These are phyloP conservation scores for Ascocoryne sarcoides DNA, from an alignment of 2,329 filamentous ascomycete species.

Conservation along the genomic window DNA sequence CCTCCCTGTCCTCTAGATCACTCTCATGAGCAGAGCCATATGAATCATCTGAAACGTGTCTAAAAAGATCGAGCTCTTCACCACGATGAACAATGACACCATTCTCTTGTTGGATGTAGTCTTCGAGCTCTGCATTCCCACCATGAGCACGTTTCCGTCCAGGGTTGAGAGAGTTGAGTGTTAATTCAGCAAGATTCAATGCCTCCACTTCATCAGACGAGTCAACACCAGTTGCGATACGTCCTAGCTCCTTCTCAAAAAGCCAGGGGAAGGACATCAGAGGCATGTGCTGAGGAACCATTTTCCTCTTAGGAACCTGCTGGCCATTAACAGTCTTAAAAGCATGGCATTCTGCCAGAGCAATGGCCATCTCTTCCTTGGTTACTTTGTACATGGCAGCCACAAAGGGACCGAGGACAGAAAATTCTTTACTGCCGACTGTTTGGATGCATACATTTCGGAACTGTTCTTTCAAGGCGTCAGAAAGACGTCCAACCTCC, in stretches of 20 bases:
- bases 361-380: slow-evolving; percentile 55
- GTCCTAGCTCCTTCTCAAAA: slow-evolving; percentile 63
- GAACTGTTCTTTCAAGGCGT: slow-evolving; percentile 59
- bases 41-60: slow-evolving; percentile 16
- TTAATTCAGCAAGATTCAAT: slow-evolving; percentile 12
- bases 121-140: slow-evolving; percentile 11
- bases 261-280: slow-evolving; percentile 94
- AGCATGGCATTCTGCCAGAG: slow-evolving; percentile 40
- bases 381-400: slow-evolving; percentile 86
- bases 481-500: slow-evolving; percentile 62
- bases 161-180: neutral
- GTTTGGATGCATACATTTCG: slow-evolving; percentile 55
- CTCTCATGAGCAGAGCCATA: slow-evolving; percentile 12
- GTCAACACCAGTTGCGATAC: slow-evolving; percentile 47
- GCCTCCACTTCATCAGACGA: slow-evolving; percentile 17
- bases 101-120: slow-evolving; percentile 24
- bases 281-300: slow-evolving; percentile 51
- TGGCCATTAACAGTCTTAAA: slow-evolving; percentile 32
- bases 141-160: slow-evolving; percentile 6
- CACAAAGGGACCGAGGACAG: slow-evolving; percentile 60
- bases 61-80: slow-evolving; percentile 27
- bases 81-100: slow-evolving; percentile 26
- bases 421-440: slow-evolving; percentile 51
- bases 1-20: slow-evolving; percentile 10
- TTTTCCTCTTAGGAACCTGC: slow-evolving; percentile 30